Percentiles rank a stretch among this genome's conserved stretches.
Conservation (phyloP, 1,284 basidiomycete species). For the Acaromyces ingoldii region DNA sequence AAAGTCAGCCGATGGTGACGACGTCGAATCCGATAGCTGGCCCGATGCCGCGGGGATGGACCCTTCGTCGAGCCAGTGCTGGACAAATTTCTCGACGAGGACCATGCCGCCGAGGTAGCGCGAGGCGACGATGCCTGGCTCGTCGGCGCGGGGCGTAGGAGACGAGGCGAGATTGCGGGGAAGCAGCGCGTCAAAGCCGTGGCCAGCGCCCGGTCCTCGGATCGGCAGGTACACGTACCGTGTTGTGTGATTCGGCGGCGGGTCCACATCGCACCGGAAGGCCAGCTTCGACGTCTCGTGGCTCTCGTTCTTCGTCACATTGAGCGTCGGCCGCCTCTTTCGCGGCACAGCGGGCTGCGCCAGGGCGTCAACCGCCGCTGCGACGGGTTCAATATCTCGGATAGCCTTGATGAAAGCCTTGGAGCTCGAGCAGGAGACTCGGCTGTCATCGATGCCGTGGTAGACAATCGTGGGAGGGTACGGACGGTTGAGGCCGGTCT, state of each 20-base stretch:
- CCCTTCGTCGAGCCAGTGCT: slow-evolving; percentile 3
- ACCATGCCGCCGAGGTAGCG: background rate
- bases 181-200: slow-evolving; percentile 4
- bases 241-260: background rate
- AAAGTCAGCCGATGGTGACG: no score
- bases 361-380: background rate
- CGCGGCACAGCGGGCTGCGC: no score
- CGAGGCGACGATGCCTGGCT: background rate
- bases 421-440: background rate
- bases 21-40: no score
- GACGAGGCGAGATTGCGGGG: background rate
- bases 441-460: background rate
- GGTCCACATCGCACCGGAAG: background rate
- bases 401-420: background rate
- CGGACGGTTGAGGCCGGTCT: slow-evolving; percentile 1
- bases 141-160: background rate
- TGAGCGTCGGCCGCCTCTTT: no score
- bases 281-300: background rate
- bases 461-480: slow-evolving; percentile 2
- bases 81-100: background rate
- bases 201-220: background rate
- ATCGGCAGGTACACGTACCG: slow-evolving; percentile 1
- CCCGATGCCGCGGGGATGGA: no score
- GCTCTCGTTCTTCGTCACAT: background rate
- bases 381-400: background rate